Percentiles rank a stretch among this genome's conserved stretches.
phyloP scores from a whole-genome alignment of 164 flowering plant species.

The Cinnamomum micranthum region DNA sequence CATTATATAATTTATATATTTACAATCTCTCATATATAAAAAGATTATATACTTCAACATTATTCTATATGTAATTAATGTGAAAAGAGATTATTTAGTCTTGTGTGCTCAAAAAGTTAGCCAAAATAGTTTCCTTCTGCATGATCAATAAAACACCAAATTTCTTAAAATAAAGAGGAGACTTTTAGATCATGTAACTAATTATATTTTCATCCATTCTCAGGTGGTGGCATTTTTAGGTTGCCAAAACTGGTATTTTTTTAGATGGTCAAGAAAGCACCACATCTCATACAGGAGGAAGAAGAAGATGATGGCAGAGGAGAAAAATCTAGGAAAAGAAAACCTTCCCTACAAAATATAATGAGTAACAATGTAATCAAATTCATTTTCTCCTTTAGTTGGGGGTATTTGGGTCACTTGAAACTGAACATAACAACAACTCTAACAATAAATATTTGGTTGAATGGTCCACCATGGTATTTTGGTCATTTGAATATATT shows the following conservation, averaged over 20 bases:
- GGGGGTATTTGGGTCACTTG: background rate
- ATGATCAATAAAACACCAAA: background rate
- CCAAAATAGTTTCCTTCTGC: background rate
- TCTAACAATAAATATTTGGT: background rate
- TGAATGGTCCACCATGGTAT: background rate
- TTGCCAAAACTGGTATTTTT: too few species aligned
- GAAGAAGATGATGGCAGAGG: too few species aligned
- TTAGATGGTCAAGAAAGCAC: too few species aligned
- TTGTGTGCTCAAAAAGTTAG: background rate
- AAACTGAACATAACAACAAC: background rate
- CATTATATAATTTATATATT: too few species aligned
- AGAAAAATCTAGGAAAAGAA: too few species aligned
- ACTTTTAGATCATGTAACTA: background rate
- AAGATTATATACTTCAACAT: background rate
- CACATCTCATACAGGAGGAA: background rate
- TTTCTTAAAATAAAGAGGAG: background rate
- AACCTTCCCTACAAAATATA: too few species aligned
- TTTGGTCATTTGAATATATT: background rate
- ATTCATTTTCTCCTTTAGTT: background rate
- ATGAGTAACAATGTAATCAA: background rate
- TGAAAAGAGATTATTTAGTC: background rate
- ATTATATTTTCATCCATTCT: background rate
- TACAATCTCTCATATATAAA: background rate
- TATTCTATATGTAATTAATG: background rate
- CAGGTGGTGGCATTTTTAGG: too few species aligned